Conservation (phyloP, 2,329 filamentous ascomycete genomes). For the Thielaviopsis populi region DNA sequence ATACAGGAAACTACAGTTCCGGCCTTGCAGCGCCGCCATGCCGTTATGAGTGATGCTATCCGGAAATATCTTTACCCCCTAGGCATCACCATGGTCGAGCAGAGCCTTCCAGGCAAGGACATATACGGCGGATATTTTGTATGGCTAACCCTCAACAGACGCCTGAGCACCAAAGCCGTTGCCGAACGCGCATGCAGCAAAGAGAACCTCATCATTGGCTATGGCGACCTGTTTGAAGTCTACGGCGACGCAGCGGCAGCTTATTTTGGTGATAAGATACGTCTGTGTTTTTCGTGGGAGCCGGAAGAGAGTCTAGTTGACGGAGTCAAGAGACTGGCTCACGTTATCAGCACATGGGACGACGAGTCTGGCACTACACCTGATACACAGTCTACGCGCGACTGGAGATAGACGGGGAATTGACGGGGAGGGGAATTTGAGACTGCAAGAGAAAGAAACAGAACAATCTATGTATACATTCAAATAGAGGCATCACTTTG, state of each 20-base stretch:
- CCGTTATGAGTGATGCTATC: constrained; percentile 43
- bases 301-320: constrained; percentile 49
- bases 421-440: neutral
- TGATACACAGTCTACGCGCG: constrained; percentile 4
- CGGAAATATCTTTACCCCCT: constrained; percentile 44
- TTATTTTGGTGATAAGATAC: constrained; percentile 43
- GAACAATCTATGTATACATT: no score
- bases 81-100: constrained; percentile 34
- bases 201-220: constrained; percentile 52
- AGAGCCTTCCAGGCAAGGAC: constrained; percentile 27
- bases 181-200: constrained; percentile 42
- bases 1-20: constrained; percentile 31
- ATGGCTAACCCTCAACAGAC: constrained; percentile 52
- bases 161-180: constrained; percentile 37
- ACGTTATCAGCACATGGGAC: constrained; percentile 26
- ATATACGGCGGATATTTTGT: constrained; percentile 73
- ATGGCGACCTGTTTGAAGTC: constrained; percentile 56
- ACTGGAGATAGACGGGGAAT: constrained; percentile 6
- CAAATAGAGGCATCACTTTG: no score
- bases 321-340: constrained; percentile 48
- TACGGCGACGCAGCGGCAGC: constrained; percentile 37
- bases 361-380: constrained; percentile 19
- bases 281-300: constrained; percentile 62
- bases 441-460: no score
- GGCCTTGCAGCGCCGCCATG: constrained; percentile 31